Percentiles rank a stretch among this genome's conserved stretches.
Conservation (phyloP, 1,284 basidiomycete species). For the Boletus calvinii region DNA sequence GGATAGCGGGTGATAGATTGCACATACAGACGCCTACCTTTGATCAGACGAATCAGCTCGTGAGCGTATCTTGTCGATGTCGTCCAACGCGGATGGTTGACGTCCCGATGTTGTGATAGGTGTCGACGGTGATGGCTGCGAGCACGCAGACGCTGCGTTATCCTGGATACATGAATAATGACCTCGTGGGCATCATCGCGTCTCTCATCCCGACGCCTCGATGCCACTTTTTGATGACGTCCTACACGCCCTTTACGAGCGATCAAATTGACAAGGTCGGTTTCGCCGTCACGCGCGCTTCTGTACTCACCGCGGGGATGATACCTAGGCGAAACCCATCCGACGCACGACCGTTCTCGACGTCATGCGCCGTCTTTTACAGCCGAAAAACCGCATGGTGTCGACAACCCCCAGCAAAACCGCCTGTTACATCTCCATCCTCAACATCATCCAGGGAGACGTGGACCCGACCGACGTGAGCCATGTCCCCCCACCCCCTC, state of each 20-base stretch:
- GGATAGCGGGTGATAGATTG: slow-evolving; percentile 89
- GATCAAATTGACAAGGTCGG: slow-evolving; percentile 91
- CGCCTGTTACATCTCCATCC: slow-evolving; percentile 95
- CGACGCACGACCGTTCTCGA: slow-evolving; percentile 95
- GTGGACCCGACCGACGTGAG: slow-evolving; percentile 95
- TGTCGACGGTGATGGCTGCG: slow-evolving; percentile 94
- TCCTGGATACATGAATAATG: slow-evolving; percentile 99
- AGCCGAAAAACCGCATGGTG: slow-evolving; percentile 99
- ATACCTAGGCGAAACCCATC: slow-evolving; percentile 75
- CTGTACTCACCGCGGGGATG: background rate
- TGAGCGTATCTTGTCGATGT: slow-evolving; percentile 31
- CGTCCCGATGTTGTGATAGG: slow-evolving; percentile 44
- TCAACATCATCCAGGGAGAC: slow-evolving; percentile 99
- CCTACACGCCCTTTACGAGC: slow-evolving; percentile 97
- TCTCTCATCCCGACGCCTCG: slow-evolving; percentile 98
- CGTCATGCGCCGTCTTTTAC: slow-evolving; percentile 96
- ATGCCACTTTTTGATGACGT: slow-evolving; percentile 99
- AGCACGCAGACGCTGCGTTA: slow-evolving; percentile 97
- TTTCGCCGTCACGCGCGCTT: background rate
- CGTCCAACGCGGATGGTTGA: slow-evolving; percentile 4
- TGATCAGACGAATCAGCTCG: slow-evolving; percentile 93
- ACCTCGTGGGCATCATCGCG: slow-evolving; percentile 95
- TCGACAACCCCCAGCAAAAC: slow-evolving; percentile 91
- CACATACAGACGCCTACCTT: slow-evolving; percentile 92
- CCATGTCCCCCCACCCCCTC: slow-evolving; percentile 3